Evolutionary conservation across 768 basidiomycete species (phyloP), one percentile per base, ranked within the genome.

Genomic region (Boletus rubescentipes): DNA sequence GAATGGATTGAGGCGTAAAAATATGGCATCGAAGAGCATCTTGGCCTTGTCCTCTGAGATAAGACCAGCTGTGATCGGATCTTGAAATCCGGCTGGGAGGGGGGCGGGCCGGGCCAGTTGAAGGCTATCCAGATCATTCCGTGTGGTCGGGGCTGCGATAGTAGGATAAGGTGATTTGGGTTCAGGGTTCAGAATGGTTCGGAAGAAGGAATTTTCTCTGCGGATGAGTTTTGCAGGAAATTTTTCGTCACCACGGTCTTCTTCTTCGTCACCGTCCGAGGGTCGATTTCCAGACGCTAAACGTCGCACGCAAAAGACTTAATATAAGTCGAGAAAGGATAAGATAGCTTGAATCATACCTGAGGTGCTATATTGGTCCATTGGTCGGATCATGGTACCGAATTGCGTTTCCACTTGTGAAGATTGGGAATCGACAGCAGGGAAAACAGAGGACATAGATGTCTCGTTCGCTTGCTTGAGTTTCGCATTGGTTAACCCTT

Each of bases 1-100:
- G 69, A 93, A 92, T 12, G 92, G 90, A 67, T 94, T 94, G 48
- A 94, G 79, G 54, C 91, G 88, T 50, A 89, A 66, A 73, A 89
- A 92, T 66, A 93, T 79, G 56, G 82, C 74, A 67, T 92, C 89
- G 58, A 93, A 91, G 41, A 92, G 75, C 44, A 82, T 77, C 62
- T 80, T 79, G 41, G 88, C 89, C 53, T 87, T 84, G 36, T 78
- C 77, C 61, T 90, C 88, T 48, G 78, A 78, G 58, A 93, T 74
- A 59, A 91, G 77, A 34, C 86, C 88, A 51, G 83, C 80, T 16
- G 81, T 75, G 62, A 93, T 79, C 23, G 91, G 91, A 68, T 93
- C 91, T 53, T 76, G 71, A 51, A 79, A 67, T 41, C 75, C 77
- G 45, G 55, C 59, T 35, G 76, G 68, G 23, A 72, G 64, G 58